Evolutionary conservation across 2,329 filamentous ascomycete genomes (phyloP).

Genomic region (Geosmithia flava): DNA sequence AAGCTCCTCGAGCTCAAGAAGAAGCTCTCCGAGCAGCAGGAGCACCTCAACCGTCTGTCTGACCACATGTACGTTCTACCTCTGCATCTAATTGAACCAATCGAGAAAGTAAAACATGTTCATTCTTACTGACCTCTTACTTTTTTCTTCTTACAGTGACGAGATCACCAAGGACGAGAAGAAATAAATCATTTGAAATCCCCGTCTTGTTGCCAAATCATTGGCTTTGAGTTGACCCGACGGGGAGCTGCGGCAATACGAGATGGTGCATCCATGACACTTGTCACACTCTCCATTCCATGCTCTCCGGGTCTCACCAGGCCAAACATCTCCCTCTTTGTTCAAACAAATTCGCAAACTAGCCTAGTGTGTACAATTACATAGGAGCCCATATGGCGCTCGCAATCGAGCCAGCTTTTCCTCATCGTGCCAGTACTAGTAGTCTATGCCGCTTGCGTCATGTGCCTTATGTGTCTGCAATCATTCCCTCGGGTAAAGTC

Average conservation of each 20-base stretch:
- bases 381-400: not conserved
- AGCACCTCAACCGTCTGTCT: slow-evolving; percentile 74
- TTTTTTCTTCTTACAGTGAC: slow-evolving; percentile 38
- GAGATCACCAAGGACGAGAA: slow-evolving; percentile 65
- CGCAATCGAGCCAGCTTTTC: not conserved
- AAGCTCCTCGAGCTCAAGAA: slow-evolving; percentile 71
- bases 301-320: too few relatives aligned
- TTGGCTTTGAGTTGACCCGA: not conserved
- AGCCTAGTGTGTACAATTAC: not conserved
- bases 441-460: too few relatives aligned
- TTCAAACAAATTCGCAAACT: not conserved
- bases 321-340: too few relatives aligned
- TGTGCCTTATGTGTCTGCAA: not conserved
- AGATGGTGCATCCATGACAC: too few relatives aligned
- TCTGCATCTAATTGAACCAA: not conserved
- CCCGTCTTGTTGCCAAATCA: not conserved
- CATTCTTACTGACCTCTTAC: not conserved
- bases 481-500: not conserved
- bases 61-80: slow-evolving; percentile 61
- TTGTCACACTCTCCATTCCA: too few relatives aligned
- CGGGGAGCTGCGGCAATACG: not conserved
- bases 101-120: not conserved
- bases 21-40: slow-evolving; percentile 64
- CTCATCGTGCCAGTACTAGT: not conserved
- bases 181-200: slow-evolving; percentile 33